Conservation (phyloP, 2,329 filamentous ascomycete species). For the Daldinia sp. region DNA sequence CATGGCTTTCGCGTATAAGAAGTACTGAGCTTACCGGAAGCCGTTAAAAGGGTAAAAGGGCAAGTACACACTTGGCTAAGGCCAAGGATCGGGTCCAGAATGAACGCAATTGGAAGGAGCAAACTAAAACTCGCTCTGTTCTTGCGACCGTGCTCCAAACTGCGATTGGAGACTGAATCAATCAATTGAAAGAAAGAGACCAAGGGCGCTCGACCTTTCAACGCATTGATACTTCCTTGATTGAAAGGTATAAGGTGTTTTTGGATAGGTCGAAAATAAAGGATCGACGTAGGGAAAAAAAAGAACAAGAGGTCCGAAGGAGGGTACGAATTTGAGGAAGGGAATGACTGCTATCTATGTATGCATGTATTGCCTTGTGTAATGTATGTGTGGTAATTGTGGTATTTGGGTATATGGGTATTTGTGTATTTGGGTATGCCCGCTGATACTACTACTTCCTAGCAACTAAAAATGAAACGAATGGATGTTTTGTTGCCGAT, state of each 20-base stretch:
- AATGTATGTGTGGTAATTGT: slow-evolving; percentile 1
- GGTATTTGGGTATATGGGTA: neutral
- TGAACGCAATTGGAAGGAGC: slow-evolving; percentile 11
- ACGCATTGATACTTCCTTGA: slow-evolving; percentile 15
- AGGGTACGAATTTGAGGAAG: slow-evolving; percentile 28
- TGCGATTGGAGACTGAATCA: neutral
- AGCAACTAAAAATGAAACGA: slow-evolving; percentile 28
- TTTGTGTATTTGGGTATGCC: neutral
- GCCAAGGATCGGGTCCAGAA: slow-evolving; percentile 13
- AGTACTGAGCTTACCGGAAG: slow-evolving; percentile 26
- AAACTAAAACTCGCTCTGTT: slow-evolving; percentile 7
- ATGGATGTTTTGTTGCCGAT: slow-evolving; percentile 28
- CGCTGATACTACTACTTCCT: slow-evolving; percentile 12
- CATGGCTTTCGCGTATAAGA: neutral
- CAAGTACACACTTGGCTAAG: slow-evolving; percentile 11
- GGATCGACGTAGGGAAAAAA: neutral
- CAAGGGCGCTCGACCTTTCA: slow-evolving; percentile 19
- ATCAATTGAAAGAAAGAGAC: neutral
- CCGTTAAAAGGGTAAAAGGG: slow-evolving; percentile 9
- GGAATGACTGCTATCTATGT: slow-evolving; percentile 21
- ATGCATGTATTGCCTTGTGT: slow-evolving; percentile 6
- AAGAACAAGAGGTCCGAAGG: slow-evolving; percentile 12
- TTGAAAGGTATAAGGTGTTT: neutral
- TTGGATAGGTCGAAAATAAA: slow-evolving; percentile 1
- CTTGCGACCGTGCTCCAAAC: slow-evolving; percentile 17